Conservation (phyloP, 306 rosid species). For the Vigna angularis region DNA sequence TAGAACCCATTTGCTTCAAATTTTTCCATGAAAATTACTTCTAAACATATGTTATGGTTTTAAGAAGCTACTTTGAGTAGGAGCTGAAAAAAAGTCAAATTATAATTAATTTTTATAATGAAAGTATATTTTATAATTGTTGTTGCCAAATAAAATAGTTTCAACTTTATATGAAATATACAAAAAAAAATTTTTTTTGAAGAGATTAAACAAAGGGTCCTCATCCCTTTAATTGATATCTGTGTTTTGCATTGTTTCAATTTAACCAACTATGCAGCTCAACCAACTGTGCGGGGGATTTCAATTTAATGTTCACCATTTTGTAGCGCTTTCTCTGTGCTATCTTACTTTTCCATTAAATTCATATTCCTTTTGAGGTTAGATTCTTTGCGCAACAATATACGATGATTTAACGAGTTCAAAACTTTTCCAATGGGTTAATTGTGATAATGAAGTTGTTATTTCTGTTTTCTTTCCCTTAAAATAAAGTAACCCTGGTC, state of each 20-base stretch:
- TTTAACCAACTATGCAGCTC: constrained; percentile 3
- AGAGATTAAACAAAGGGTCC: background rate
- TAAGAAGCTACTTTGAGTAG: background rate
- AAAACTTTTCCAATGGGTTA: constrained; percentile 33
- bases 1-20: background rate
- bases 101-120: background rate
- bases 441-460: constrained; percentile 38
- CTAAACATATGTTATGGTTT: background rate
- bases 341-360: constrained; percentile 10
- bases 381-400: constrained; percentile 18
- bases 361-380: constrained; percentile 11
- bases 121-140: background rate
- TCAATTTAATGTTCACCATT: constrained; percentile 4
- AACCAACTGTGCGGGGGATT: constrained; percentile 16
- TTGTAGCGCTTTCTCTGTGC: background rate
- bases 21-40: background rate
- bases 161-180: background rate
- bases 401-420: constrained; percentile 26
- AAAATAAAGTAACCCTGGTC: constrained; percentile 1
- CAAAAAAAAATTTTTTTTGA: background rate
- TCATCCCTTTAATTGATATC: constrained; percentile 14
- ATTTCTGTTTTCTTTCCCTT: background rate
- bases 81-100: background rate
- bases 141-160: background rate
- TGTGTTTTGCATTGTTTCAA: constrained; percentile 10